These are phyloP conservation scores for Fomitopsis serialis DNA, from an alignment of 768 basidiomycete genomes.

Conservation along the genomic window DNA sequence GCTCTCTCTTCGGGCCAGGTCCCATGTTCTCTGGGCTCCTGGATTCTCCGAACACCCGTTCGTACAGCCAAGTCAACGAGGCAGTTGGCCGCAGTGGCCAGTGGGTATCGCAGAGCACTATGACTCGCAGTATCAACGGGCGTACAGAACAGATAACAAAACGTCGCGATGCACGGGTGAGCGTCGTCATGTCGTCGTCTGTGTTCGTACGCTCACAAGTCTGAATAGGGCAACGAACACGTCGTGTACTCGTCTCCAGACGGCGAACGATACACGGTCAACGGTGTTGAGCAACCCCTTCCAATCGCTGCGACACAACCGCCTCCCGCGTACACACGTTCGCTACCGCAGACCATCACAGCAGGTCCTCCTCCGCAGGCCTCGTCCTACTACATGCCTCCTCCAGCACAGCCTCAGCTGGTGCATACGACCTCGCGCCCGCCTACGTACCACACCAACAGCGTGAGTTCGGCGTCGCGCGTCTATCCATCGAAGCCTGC, in stretches of 20 bases:
- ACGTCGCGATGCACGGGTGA: constrained; percentile 53
- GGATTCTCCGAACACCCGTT: constrained; percentile 5
- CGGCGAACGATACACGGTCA: constrained; percentile 62
- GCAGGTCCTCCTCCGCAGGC: background rate
- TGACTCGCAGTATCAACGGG: constrained; percentile 59
- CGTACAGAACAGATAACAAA: constrained; percentile 54
- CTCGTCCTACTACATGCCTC: background rate
- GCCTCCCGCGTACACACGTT: background rate
- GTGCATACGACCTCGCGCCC: background rate
- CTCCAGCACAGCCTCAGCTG: background rate
- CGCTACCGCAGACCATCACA: background rate
- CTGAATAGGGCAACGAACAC: constrained; percentile 67
- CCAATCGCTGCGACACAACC: background rate
- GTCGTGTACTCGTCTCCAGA: constrained; percentile 60
- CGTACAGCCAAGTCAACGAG: constrained; percentile 24
- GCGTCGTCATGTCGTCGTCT: constrained; percentile 17
- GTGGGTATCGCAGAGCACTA: constrained; percentile 47
- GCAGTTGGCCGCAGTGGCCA: constrained; percentile 33
- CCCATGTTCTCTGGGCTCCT: constrained; percentile 10
- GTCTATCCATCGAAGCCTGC: background rate
- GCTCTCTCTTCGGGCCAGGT: constrained; percentile 3
- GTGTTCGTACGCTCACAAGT: constrained; percentile 7
- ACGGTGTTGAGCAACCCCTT: constrained; percentile 48
- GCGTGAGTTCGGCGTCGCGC: background rate
- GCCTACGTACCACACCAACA: background rate